Conservation (phyloP, 2,329 filamentous ascomycete genomes). For the Aspergillus ruber region DNA sequence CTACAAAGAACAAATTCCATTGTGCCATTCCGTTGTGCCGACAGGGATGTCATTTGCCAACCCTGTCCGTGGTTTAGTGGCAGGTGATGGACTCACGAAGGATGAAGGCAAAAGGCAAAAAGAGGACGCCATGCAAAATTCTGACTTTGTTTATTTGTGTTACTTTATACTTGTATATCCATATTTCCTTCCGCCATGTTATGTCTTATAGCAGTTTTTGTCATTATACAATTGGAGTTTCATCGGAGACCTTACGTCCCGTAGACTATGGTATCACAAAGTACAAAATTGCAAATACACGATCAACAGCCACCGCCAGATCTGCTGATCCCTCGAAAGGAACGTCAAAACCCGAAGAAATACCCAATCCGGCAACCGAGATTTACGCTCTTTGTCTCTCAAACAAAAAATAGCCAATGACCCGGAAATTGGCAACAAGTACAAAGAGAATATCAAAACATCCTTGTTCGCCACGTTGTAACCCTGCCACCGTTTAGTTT, state of each 20-base stretch:
- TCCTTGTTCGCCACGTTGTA: no score
- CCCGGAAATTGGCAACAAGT: background rate
- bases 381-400: constrained; percentile 5
- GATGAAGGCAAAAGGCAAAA: constrained; percentile 12
- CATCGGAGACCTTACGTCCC: constrained; percentile 13
- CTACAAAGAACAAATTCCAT: background rate
- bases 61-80: background rate
- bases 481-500: no score
- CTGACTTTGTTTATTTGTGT: constrained; percentile 19
- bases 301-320: background rate
- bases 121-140: background rate
- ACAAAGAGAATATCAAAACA: no score
- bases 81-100: constrained; percentile 2
- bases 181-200: constrained; percentile 22
- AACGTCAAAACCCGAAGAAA: background rate
- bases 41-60: background rate
- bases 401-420: background rate
- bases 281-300: background rate
- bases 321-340: no score
- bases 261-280: no score
- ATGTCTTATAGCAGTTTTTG: constrained; percentile 19
- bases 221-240: constrained; percentile 22
- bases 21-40: background rate
- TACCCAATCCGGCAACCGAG: background rate
- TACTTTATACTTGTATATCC: constrained; percentile 34